phyloP scores from a whole-genome alignment of 2,329 filamentous ascomycete genomes.

The Talaromyces marneffei region DNA sequence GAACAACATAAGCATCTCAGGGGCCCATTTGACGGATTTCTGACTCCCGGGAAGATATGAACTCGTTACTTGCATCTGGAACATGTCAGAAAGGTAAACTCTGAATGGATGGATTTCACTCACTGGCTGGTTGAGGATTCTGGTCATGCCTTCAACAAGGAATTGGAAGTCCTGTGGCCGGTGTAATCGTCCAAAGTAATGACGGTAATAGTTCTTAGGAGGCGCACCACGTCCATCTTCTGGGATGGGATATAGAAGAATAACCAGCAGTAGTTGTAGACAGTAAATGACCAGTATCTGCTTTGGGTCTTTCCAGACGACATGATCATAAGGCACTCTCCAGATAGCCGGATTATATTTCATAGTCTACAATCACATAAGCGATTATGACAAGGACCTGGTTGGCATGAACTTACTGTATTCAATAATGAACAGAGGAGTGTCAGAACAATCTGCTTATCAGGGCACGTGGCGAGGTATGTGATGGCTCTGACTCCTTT shows the following conservation, averaged over 20 bases:
- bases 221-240: constrained; percentile 60
- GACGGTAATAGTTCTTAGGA: constrained; percentile 86
- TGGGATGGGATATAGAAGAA: constrained; percentile 81
- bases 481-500: constrained; percentile 79
- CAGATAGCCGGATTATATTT: constrained; percentile 95
- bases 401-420: constrained; percentile 59
- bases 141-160: constrained; percentile 86
- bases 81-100: background rate
- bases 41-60: constrained; percentile 86
- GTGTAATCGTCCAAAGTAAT: constrained; percentile 85
- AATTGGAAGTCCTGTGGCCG: constrained; percentile 97
- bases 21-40: constrained; percentile 74
- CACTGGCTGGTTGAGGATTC: constrained; percentile 81
- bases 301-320: constrained; percentile 86
- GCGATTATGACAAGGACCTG: constrained; percentile 1
- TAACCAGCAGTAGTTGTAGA: constrained; percentile 78
- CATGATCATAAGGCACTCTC: constrained; percentile 88
- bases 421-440: constrained; percentile 89
- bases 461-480: constrained; percentile 78
- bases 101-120: constrained; percentile 12
- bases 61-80: constrained; percentile 69
- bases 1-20: constrained; percentile 94
- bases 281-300: constrained; percentile 88
- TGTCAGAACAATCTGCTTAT: constrained; percentile 87
- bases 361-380: constrained; percentile 56